Evolutionary conservation across 306 rosid genomes (phyloP), one percentile per base, ranked within the genome.

Genomic region (Corylus americana): DNA sequence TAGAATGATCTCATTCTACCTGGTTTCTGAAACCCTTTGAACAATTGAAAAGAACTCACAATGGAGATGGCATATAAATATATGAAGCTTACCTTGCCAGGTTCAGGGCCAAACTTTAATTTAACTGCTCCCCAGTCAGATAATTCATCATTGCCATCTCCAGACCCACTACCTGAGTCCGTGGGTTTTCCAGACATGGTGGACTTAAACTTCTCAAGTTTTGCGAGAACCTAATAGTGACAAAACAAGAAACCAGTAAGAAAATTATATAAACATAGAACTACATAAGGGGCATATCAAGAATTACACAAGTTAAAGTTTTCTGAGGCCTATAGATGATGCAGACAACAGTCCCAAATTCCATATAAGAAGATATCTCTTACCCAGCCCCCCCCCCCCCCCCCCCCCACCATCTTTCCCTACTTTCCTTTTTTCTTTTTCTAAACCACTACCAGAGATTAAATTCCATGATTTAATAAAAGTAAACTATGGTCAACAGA

Each of bases 161-260:
- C 87, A 78, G 93, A 67, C 83, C 83, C 87, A 76, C 75, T 84
- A 55, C 39, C 74, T 16, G 86, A 78, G 55, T 73, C 20, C 25
- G 12, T 45, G 47, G 83, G 80, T 35, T 85, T 92, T 78, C 81
- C 90, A 57, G 78, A 55, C 12, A 84, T n/a, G 81, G 49, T 73
- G 55, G 42, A 74, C 86, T 86, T 90, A 80, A 95, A 95, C 74
- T 90, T 88, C 83, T 87, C 92, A 22, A 95, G 96, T 86, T 88
- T 95, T 74, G 91, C 93, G 44, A 94, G 87, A 84, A 89, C 90
- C 98, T 94, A 80, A 67, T 48, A 58, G 29, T 45, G 53, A 72
- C 79, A 78, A 54, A 78, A 70, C 29, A 69, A 17, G 22, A 17
- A 55, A 14, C 3, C 11, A 57, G 47, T 14, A 61, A 53, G 74